Evolutionary conservation across 176 grass and related monocot genomes (phyloP), one percentile per base, ranked within the genome.

Genomic region (Juncus inflexus): DNA sequence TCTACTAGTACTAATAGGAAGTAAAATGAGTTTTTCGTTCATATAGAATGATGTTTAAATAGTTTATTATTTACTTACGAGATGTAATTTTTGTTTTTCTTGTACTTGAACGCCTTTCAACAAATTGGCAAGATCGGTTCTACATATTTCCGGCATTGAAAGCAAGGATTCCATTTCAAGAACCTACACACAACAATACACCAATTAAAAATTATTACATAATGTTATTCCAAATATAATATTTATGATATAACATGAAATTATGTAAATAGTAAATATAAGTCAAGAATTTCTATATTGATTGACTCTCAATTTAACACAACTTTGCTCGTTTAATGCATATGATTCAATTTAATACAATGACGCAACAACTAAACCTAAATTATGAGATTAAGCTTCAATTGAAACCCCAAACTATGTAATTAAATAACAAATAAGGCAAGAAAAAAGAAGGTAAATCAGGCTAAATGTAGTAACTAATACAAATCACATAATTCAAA

Each of bases 31-130:
- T 28, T 28, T 28, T 28, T 28, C 19, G 19, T 47, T 47, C 9
- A 47, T 47, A 47, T 47, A 9, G 43, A 47, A 47, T 47, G 9
- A 47, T 47, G 43, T 47, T 47, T 47, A 9, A 47, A 47, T 47
- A 47, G 4, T 6, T 47, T 47, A 47, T 9, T 47, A 6, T 47
- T 47, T 47, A 71, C 62, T 76, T 60, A 97, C 94, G 82, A 97
- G 61, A 74, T 97, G 85, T 64, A 97, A 81, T 40, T 92, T 97
- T 36, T 86, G 77, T 86, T 83, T 97, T 83, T 97, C 94, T 1
- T 91, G 80, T 58, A 64, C 68, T 70, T 92, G 94, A 74, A 97
- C 88, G 79, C 53, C 47, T 73, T 91, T 91, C 19, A 97, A 63
- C 59, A 97, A 74, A 72, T 80, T 76, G 3, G 88, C 85, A 86